Conservation (phyloP, 345 rosid species). For the Camelina laxa region DNA sequence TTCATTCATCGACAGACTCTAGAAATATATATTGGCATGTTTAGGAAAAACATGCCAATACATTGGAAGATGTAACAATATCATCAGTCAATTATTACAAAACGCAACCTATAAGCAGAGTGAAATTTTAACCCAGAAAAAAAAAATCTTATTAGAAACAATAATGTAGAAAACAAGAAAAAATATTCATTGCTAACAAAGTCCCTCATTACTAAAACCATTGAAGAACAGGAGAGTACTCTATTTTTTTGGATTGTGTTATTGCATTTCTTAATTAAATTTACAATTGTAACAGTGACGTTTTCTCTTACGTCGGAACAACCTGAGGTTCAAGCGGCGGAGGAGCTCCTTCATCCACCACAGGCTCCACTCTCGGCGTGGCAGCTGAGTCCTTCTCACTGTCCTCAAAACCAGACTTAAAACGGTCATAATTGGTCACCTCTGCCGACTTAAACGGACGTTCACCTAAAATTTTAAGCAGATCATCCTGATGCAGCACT, state of each 20-base stretch:
- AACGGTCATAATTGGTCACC: slow-evolving; percentile 75
- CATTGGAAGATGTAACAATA: background rate
- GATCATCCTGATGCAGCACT: slow-evolving; percentile 84
- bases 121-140: no score
- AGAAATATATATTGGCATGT: no score
- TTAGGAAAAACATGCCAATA: background rate
- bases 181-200: slow-evolving; percentile 34
- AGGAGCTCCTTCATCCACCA: slow-evolving; percentile 59
- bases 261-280: slow-evolving; percentile 30
- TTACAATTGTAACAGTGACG: slow-evolving; percentile 34
- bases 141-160: slow-evolving; percentile 13
- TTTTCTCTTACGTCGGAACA: slow-evolving; percentile 56
- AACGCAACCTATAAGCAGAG: background rate
- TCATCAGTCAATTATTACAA: slow-evolving; percentile 11
- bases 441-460: slow-evolving; percentile 78
- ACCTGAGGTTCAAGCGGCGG: slow-evolving; percentile 70
- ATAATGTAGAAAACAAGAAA: background rate
- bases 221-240: slow-evolving; percentile 19
- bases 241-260: background rate
- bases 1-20: background rate
- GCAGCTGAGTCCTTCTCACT: slow-evolving; percentile 31
- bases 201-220: slow-evolving; percentile 14
- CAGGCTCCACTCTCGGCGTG: slow-evolving; percentile 36
- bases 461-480: slow-evolving; percentile 71
- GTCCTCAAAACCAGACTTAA: slow-evolving; percentile 70